Evolutionary conservation across 768 basidiomycete genomes (phyloP).

Genomic region (Tricholoma bakamatsutake): DNA sequence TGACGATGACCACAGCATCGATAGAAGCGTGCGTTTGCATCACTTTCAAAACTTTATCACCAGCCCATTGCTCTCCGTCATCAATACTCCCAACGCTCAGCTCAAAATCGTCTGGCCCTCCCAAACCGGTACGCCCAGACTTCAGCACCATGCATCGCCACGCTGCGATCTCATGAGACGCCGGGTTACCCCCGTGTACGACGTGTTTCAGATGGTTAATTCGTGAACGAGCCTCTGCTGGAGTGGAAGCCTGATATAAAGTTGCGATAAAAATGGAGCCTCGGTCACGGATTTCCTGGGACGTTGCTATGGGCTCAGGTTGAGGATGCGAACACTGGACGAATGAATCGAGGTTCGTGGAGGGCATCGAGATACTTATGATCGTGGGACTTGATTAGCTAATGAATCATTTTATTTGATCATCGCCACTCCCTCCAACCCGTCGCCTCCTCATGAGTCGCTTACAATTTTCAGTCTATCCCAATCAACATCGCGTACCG

Average conservation of each 20-base stretch:
- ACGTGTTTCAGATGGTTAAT: constrained; percentile 51
- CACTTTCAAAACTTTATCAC: constrained; percentile 52
- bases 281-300: constrained; percentile 72
- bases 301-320: constrained; percentile 46
- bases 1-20: constrained; percentile 76
- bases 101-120: constrained; percentile 73
- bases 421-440: background rate
- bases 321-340: constrained; percentile 38
- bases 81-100: constrained; percentile 59
- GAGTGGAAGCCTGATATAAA: constrained; percentile 49
- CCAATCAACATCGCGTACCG: background rate
- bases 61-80: constrained; percentile 75
- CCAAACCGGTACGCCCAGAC: constrained; percentile 56
- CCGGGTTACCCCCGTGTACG: constrained; percentile 50
- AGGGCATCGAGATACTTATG: background rate
- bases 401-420: background rate
- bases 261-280: constrained; percentile 67
- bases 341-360: constrained; percentile 44
- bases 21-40: constrained; percentile 68
- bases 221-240: constrained; percentile 43
- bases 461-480: constrained; percentile 1
- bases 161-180: constrained; percentile 69
- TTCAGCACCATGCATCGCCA: constrained; percentile 77
- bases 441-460: background rate
- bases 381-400: background rate